Conservation (phyloP, 2,329 filamentous ascomycete genomes). For the Neofusicoccum ribis region DNA sequence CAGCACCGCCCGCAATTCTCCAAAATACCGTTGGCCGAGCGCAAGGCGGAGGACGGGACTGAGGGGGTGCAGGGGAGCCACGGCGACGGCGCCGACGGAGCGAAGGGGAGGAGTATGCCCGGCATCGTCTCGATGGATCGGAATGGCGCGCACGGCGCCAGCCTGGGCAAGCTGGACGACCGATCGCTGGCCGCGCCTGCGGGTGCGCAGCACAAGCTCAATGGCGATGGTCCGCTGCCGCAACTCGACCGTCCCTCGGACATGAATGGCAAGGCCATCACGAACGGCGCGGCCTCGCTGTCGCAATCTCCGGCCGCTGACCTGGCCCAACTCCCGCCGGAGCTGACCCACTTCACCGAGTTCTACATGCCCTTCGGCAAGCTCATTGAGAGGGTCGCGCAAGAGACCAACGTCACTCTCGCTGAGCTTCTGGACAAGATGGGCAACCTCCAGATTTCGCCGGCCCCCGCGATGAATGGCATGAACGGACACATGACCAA, state of each 20-base stretch:
- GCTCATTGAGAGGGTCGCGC: constrained; percentile 75
- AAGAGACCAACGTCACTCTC: constrained; percentile 79
- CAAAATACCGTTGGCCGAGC: constrained; percentile 20
- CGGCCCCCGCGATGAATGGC: constrained; percentile 50
- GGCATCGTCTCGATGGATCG: constrained; percentile 51
- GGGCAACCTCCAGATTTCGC: constrained; percentile 61
- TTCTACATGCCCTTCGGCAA: constrained; percentile 73
- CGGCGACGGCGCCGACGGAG: constrained; percentile 35
- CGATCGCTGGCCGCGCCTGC: neutral
- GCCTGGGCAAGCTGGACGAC: constrained; percentile 24
- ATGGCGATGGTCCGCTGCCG: constrained; percentile 11
- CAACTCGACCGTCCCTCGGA: constrained; percentile 18
- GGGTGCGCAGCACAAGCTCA: constrained; percentile 14
- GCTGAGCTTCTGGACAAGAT: constrained; percentile 69
- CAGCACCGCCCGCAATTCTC: constrained; percentile 4
- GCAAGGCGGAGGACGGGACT: constrained; percentile 18
- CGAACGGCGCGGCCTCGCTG: constrained; percentile 19
- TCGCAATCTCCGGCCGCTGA: constrained; percentile 18
- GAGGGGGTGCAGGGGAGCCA: constrained; percentile 24
- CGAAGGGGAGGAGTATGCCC: constrained; percentile 45
- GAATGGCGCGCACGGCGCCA: constrained; percentile 40
- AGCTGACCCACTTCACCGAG: constrained; percentile 67
- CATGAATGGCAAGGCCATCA: constrained; percentile 8
- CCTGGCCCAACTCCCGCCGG: constrained; percentile 46
- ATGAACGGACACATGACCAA: constrained; percentile 32